Percentiles rank a stretch among this genome's conserved stretches.
Evolutionary conservation across 306 rosid genomes (phyloP).

Genomic region (Carpinus viminea): DNA sequence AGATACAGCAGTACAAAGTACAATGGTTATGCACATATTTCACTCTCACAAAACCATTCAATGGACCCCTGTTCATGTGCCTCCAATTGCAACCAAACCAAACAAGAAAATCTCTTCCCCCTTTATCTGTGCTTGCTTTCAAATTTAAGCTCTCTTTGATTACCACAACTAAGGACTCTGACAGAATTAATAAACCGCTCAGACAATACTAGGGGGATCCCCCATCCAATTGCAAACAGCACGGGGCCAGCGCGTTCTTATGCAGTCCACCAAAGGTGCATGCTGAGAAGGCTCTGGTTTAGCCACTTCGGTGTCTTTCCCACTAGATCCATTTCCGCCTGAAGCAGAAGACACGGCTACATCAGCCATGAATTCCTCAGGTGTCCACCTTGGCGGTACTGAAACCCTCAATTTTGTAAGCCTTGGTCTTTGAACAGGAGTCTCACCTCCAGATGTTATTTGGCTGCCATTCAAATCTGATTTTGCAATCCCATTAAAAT

Average conservation of each 20-base stretch:
- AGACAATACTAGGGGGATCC: conserved; percentile 93
- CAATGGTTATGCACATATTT: conserved; percentile 35
- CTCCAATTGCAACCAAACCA: conserved; percentile 26
- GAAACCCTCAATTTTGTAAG: conserved; percentile 86
- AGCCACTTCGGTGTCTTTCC: conserved; percentile 55
- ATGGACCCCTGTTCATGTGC: conserved; percentile 31
- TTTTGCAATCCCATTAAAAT: conserved; percentile 96
- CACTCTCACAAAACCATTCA: conserved; percentile 30
- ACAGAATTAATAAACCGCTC: conserved; percentile 26
- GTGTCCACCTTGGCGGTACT: conserved; percentile 98
- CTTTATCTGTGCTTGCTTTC: conserved; percentile 27
- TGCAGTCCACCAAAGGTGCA: conserved; percentile 96
- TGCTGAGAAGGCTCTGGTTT: conserved; percentile 86
- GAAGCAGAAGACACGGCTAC: conserved; percentile 62
- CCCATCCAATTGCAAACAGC: conserved; percentile 89
- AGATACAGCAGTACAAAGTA: conserved; percentile 42
- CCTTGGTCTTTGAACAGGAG: conserved; percentile 84
- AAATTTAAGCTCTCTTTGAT: conserved; percentile 22
- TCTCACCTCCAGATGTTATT: conserved; percentile 58
- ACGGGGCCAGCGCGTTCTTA: conserved; percentile 91
- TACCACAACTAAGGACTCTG: conserved; percentile 11
- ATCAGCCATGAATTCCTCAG: conserved; percentile 92
- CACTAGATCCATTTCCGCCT: conserved; percentile 52
- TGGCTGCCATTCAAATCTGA: conserved; percentile 87
- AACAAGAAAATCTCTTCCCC: conserved; percentile 28